Evolutionary conservation across 371 early-diverging fungal genomes (phyloP).

Genomic region (Scutellospora calospora): DNA sequence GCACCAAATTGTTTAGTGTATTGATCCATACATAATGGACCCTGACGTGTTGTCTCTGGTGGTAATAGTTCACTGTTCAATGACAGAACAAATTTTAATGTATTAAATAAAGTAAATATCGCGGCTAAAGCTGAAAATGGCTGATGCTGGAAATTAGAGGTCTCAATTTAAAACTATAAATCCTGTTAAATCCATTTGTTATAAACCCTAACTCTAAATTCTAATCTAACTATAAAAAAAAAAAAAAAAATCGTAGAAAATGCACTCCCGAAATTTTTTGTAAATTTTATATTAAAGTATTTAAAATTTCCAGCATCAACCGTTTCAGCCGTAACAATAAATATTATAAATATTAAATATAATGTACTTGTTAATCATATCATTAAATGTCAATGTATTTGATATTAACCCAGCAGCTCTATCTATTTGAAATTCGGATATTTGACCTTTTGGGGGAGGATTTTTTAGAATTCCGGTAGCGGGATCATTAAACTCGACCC

Average conservation of each 20-base stretch:
- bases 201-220: no score
- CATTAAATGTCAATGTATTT: constrained; percentile 77
- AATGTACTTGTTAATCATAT: constrained; percentile 70
- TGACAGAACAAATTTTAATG: background rate
- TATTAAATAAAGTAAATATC: background rate
- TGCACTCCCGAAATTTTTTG: no score
- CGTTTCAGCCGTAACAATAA: no score
- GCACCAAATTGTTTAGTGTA: constrained; percentile 86
- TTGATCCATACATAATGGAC: constrained; percentile 93
- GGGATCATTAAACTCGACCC: constrained; percentile 73
- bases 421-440: constrained; percentile 76
- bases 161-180: no score
- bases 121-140: background rate
- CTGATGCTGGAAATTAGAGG: no score
- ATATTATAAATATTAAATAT: background rate
- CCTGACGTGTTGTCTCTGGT: constrained; percentile 73
- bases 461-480: constrained; percentile 49
- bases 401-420: constrained; percentile 80
- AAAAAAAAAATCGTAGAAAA: no score
- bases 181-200: no score
- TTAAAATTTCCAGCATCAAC: no score
- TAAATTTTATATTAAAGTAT: no score
- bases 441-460: constrained; percentile 58
- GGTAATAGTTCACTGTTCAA: constrained; percentile 62
- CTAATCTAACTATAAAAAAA: no score